Evolutionary conservation across 1,139 yeast species (phyloP), one percentile per base, ranked within the genome.

Genomic region (Scheffersomyces segobiensis): DNA sequence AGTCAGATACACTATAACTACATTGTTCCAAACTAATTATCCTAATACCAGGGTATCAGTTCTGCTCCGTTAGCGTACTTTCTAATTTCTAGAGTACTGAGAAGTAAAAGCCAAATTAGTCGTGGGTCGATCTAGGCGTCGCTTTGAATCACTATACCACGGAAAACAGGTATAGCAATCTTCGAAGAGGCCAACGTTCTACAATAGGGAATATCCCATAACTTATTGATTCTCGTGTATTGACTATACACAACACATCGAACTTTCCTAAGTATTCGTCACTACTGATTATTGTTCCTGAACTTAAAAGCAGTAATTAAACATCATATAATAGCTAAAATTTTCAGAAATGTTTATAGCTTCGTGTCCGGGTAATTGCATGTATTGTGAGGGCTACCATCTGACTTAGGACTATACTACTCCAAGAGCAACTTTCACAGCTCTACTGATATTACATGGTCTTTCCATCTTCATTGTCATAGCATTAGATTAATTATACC

Each of bases 61-160:
- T 66, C 65, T 60, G 62, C 64, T 56, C 60, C 61, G 60, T 63
- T 62, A 63, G 64, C 62, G 65, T 58, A 59, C 56, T 54, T 53
- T 51, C 20, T 58, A 49, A 49, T 47, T 52, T 50, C 55, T 56
- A 55, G 56, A 55, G 55, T 65, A 63, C 65, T 65, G 58, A 61
- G 61, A 63, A 64, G 67, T 62, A 67, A 63, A 67, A 61, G 68
- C 72, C 64, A 70, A 71, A 68, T 67, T 69, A 71, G 72, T 61
- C 62, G 71, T 74, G 67, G 67, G 55, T 66, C 59, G 58, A 60
- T 86, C 81, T 86, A 68, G 88, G 88, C 89, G 76, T 83, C 88
- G 86, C 87, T 86, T 86, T 86, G 89, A 86, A 85, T 85, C 87
- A 76, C 73, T 75, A 80, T 71, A 79, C 87, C 86, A 85, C 82